Conservation (phyloP, 75 land plant species). For the Cryptomeria japonica region DNA sequence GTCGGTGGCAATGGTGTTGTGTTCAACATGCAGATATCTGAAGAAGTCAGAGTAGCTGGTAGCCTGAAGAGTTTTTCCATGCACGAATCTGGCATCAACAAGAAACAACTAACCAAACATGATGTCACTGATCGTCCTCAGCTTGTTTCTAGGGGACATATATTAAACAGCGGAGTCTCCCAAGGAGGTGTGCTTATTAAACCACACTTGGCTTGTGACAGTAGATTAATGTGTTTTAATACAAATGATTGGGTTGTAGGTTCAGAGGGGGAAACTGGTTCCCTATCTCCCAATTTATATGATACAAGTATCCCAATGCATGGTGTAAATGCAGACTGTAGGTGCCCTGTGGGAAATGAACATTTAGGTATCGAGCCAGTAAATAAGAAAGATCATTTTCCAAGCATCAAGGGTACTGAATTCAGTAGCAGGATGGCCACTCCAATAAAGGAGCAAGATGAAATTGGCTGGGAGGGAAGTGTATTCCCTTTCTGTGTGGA, state of each 20-base stretch:
- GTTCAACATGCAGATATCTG: background rate
- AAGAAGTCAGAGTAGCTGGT: background rate
- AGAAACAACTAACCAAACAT: background rate
- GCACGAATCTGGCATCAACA: background rate
- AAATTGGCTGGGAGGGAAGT: background rate
- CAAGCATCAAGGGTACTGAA: background rate
- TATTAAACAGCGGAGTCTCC: background rate
- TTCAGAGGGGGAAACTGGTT: background rate
- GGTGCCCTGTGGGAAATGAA: background rate
- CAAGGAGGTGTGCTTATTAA: slow-evolving; percentile 1
- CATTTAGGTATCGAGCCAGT: background rate
- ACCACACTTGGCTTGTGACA: background rate
- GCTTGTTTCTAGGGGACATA: background rate
- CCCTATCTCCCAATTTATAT: background rate
- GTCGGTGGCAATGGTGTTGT: background rate
- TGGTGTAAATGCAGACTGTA: background rate
- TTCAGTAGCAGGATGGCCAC: background rate
- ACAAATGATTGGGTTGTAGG: background rate
- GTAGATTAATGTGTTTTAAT: background rate
- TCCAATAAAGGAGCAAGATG: background rate
- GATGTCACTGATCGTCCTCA: background rate
- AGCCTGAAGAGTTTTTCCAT: background rate
- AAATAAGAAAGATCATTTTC: background rate
- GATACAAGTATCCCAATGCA: background rate
- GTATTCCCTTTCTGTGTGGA: background rate